phyloP scores from a whole-genome alignment of 495 filamentous ascomycete genomes.

The Cladorrhinum samala region DNA sequence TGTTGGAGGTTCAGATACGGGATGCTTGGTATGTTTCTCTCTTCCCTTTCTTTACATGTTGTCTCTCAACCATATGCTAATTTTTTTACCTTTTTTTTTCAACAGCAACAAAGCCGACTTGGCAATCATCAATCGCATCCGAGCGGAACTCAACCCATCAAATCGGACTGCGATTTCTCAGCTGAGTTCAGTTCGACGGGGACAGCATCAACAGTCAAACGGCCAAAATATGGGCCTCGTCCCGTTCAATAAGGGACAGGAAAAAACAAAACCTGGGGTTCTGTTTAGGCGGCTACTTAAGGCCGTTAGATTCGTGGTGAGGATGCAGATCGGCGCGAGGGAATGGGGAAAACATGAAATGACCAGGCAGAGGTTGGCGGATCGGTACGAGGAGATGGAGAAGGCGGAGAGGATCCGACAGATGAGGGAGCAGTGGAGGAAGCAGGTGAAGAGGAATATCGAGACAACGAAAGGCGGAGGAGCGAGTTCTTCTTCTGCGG shows the following conservation, averaged over 20 bases:
- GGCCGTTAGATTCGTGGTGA: conserved; percentile 35
- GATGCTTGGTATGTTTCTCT: conserved; percentile 70
- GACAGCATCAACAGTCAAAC: neutral
- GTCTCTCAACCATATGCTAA: no score
- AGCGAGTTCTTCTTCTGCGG: neutral
- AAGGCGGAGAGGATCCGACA: conserved; percentile 26
- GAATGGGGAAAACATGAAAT: conserved; percentile 37
- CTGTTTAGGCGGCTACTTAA: conserved; percentile 4
- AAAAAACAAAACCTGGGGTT: neutral
- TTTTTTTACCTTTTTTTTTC: neutral
- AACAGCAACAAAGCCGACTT: conserved; percentile 87
- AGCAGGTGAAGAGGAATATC: conserved; percentile 8
- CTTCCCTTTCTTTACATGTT: conserved; percentile 13
- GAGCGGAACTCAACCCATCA: conserved; percentile 37
- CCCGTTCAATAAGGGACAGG: neutral
- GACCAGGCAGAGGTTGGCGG: conserved; percentile 31
- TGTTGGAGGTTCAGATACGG: conserved; percentile 75
- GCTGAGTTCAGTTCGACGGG: conserved; percentile 10
- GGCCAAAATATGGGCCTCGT: neutral
- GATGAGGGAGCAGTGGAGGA: conserved; percentile 27
- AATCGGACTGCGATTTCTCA: conserved; percentile 19
- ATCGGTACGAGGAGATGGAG: conserved; percentile 33
- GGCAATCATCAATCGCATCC: conserved; percentile 70
- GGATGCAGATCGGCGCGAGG: conserved; percentile 35
- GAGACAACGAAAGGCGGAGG: neutral